Evolutionary conservation across 176 grass and related monocot genomes (phyloP).

Genomic region (Oryza rufipogon): DNA sequence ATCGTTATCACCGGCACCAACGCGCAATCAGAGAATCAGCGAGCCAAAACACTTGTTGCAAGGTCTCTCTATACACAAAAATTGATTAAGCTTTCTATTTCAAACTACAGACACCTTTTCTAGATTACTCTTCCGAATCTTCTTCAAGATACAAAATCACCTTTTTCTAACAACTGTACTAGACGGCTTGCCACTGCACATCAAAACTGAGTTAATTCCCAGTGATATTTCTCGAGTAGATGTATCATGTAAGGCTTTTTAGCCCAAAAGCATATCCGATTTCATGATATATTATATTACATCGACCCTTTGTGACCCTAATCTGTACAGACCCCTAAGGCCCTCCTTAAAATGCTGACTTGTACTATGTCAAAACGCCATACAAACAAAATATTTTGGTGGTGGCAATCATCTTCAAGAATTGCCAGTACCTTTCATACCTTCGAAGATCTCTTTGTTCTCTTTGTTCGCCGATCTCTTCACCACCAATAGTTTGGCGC

Average conservation of each 20-base stretch:
- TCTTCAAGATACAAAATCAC: background rate
- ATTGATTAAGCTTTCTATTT: background rate
- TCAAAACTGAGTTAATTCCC: conserved; percentile 50
- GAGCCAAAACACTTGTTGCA: background rate
- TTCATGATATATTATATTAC: conserved; percentile 28
- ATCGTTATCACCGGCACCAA: no score
- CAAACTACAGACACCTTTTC: background rate
- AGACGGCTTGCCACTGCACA: background rate
- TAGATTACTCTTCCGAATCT: background rate
- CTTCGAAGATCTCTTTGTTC: conserved; percentile 1
- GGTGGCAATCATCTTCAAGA: background rate
- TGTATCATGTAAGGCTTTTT: conserved; percentile 8
- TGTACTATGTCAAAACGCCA: conserved; percentile 31
- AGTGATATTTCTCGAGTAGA: background rate
- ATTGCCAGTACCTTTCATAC: background rate
- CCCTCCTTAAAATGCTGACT: conserved; percentile 18
- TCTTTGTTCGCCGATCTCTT: no score
- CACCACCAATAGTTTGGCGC: background rate
- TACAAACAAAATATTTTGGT: conserved; percentile 19
- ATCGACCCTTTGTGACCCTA: conserved; percentile 24
- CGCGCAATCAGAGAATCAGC: no score
- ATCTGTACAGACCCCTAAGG: conserved; percentile 48
- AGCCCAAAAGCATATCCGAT: background rate
- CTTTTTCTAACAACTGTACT: background rate
- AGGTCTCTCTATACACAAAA: background rate